Base-by-base conservation (phyloP, 2,329 filamentous ascomycete species). In the Colletotrichum euphorbiae region DNA sequence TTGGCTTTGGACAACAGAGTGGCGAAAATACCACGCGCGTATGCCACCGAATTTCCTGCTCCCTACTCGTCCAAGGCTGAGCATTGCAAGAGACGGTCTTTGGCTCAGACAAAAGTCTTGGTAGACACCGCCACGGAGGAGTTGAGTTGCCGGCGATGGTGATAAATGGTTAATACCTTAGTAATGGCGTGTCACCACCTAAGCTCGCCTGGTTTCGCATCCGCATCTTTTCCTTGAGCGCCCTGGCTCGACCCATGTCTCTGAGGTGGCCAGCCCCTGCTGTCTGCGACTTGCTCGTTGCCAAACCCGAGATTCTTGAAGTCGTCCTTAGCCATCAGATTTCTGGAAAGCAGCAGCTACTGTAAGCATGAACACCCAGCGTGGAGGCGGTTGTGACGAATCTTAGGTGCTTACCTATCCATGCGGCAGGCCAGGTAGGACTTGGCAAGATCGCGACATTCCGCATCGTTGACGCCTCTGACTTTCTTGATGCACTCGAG, bases 261-360 rank as follows among this genome's bases (percentile, higher is more conserved):
- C 13, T 58, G 50, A 74, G 75, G 60, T 75, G 78, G 51, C 28
- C 65, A 68, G 73, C 69, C 73, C 70, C 57, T 69, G 50, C 13
- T 57, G 55, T 50, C 70, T 60, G 60, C 68, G 63, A 59, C 50
- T 73, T 72, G 33, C 71, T 64, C 43, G 52, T 77, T 75, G 51
- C 83, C 74, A 73, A 97, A 96, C 0, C 96, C 96, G 45, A 99
- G 83, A 76, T 99, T 99, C 79, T 92, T 93, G 80, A 98, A 96
- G 68, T 97, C 93, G 76, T 99, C 96, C 73, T 88, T 93, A 7
- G 94, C 94, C 96, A 99, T 99, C 36, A 99, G 83, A 76, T 98
- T 98, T 73, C 94, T 94, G 28, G 28, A 73, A 33, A 33, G 9
- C 17, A 36, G 15, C n/a, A 13, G 40, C 28, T 19, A 60, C 31